phyloP scores from a whole-genome alignment of 106 monocot species.

The Acorus gramineus region DNA sequence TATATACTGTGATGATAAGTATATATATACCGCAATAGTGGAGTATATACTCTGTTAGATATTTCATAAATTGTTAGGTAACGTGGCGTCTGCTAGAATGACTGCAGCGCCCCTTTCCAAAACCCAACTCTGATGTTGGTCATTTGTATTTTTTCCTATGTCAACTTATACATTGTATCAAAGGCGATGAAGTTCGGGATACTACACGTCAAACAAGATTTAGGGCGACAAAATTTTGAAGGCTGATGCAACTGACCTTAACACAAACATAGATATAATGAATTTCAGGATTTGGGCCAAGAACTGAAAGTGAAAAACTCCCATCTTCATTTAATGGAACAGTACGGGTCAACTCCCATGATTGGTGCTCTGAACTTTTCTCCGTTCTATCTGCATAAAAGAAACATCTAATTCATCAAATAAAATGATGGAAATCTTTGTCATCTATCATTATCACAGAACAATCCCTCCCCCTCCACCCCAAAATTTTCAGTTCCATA shows the following conservation, averaged over 20 bases:
- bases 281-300: slow-evolving; percentile 63
- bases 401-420: not conserved
- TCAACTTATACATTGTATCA: too few species aligned
- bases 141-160: too few species aligned
- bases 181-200: too few species aligned
- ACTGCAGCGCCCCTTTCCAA: too few species aligned
- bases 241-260: slow-evolving; percentile 37
- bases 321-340: slow-evolving; percentile 54
- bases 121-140: too few species aligned
- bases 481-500: not conserved
- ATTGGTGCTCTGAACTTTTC: slow-evolving; percentile 29
- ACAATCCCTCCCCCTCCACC: not conserved
- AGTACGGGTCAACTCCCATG: slow-evolving; percentile 62
- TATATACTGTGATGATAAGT: too few species aligned
- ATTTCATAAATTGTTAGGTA: too few species aligned
- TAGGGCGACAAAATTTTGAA: too few species aligned
- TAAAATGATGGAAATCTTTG: not conserved
- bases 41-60: too few species aligned
- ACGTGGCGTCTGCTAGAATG: too few species aligned
- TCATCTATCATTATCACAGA: not conserved
- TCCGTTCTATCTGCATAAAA: slow-evolving; percentile 61
- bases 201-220: too few species aligned
- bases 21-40: too few species aligned
- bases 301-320: slow-evolving; percentile 27
- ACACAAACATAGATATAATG: slow-evolving; percentile 90